These are phyloP conservation scores for Micractinium sp. DNA, from an alignment of 139 green algal genomes.

Conservation along the genomic window DNA sequence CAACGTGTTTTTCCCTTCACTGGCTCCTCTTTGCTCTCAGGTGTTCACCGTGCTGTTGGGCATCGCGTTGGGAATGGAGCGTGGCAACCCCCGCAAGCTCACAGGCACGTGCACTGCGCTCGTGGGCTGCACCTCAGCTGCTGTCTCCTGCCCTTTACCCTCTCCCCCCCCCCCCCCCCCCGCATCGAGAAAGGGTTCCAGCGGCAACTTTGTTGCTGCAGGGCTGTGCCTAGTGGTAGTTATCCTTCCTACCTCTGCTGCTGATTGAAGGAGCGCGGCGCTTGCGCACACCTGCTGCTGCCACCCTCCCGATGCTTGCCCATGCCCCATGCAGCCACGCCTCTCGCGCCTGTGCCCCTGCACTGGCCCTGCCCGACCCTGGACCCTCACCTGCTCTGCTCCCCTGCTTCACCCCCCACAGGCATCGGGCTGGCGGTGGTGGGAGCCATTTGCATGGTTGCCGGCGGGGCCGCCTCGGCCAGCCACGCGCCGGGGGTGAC, in stretches of 20 bases:
- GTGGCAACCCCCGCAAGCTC: slow-evolving; percentile 68
- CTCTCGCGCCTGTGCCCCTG: not conserved
- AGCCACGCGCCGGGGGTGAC: not conserved
- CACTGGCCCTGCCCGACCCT: not conserved
- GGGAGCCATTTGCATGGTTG: slow-evolving; percentile 68
- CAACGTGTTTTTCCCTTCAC: too few species aligned
- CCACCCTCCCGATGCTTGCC: not conserved
- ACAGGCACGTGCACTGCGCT: slow-evolving; percentile 21
- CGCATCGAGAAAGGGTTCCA: too few species aligned
- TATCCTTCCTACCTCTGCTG: too few species aligned
- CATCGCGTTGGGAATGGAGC: slow-evolving; percentile 54
- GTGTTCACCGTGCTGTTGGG: slow-evolving; percentile 53
- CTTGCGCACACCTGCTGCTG: not conserved
- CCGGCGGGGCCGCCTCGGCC: slow-evolving; percentile 20
- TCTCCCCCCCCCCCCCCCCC: too few species aligned
- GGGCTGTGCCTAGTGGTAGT: not conserved
- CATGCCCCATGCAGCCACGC: not conserved
- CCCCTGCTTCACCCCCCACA: not conserved
- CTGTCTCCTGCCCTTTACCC: too few species aligned
- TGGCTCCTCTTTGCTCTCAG: not conserved
- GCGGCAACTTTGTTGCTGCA: not conserved
- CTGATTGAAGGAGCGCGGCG: too few species aligned
- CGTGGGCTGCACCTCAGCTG: not conserved
- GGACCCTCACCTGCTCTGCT: too few species aligned
- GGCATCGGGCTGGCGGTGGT: slow-evolving; percentile 56